These are phyloP conservation scores for Solanum tarijense DNA, from an alignment of 257 asterid genomes.

Conservation along the genomic window DNA sequence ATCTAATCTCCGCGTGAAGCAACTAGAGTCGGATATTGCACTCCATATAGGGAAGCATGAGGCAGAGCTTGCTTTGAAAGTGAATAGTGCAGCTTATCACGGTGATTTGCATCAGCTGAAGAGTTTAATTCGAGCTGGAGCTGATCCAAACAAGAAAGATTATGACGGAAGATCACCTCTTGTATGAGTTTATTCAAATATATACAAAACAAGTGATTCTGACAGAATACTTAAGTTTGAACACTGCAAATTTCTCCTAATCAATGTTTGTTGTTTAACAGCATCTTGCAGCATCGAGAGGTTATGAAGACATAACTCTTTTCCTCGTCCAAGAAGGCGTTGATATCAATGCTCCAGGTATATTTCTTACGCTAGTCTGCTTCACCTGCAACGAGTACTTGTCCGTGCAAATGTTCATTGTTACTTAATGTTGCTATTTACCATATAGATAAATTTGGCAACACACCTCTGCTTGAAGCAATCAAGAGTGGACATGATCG, in stretches of 20 bases:
- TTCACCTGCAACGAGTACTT: not conserved
- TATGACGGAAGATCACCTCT: constrained; percentile 85
- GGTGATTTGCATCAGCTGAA: constrained; percentile 79
- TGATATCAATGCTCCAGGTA: constrained; percentile 58
- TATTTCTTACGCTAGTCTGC: not conserved
- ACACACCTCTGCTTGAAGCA: constrained; percentile 73
- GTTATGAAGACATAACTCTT: constrained; percentile 55
- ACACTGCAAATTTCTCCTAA: not conserved
- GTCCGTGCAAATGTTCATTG: not conserved
- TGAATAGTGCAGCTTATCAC: constrained; percentile 68
- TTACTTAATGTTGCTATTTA: not conserved
- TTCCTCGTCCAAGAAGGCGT: constrained; percentile 65
- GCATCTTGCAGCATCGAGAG: constrained; percentile 96
- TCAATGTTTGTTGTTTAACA: constrained; percentile 8
- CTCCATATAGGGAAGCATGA: constrained; percentile 73
- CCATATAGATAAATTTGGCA: constrained; percentile 61
- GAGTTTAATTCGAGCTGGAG: constrained; percentile 71
- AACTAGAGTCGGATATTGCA: constrained; percentile 65
- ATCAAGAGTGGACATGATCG: constrained; percentile 68
- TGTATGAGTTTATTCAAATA: constrained; percentile 28
- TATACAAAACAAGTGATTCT: not conserved
- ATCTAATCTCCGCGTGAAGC: constrained; percentile 59
- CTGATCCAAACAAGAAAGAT: constrained; percentile 77
- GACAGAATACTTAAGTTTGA: not conserved
- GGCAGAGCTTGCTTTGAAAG: constrained; percentile 84